These are phyloP conservation scores for Dalbergia cochinchinensis DNA, from an alignment of 306 rosid genomes.

Conservation along the genomic window DNA sequence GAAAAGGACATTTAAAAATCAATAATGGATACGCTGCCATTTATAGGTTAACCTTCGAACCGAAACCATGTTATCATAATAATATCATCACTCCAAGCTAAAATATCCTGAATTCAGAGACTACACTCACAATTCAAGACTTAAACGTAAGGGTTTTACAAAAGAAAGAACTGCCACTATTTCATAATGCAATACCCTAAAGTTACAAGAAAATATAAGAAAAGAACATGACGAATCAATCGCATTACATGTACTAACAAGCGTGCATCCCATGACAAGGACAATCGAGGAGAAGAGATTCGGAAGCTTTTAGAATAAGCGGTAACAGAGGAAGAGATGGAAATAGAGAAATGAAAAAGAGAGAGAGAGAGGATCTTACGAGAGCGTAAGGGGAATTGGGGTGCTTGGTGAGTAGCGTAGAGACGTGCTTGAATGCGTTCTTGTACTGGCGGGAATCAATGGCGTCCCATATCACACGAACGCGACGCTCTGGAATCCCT, in stretches of 20 bases:
- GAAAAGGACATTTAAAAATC: too few relatives aligned
- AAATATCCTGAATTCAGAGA: neutral
- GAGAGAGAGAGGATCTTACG: conserved; percentile 52
- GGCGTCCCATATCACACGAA: conserved; percentile 99
- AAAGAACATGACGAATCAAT: neutral
- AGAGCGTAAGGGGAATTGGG: conserved; percentile 86
- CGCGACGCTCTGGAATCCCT: conserved; percentile 93
- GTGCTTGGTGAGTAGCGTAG: conserved; percentile 72
- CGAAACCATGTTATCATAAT: too few relatives aligned
- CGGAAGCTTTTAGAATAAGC: neutral
- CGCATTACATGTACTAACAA: neutral
- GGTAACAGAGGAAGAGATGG: neutral
- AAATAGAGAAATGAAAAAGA: too few relatives aligned
- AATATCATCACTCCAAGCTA: too few relatives aligned
- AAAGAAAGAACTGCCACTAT: neutral
- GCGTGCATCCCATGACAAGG: neutral
- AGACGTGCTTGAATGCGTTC: conserved; percentile 80
- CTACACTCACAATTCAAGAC: neutral
- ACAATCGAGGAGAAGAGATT: neutral
- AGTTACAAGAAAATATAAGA: too few relatives aligned
- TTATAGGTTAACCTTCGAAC: too few relatives aligned
- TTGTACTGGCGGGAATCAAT: conserved; percentile 95
- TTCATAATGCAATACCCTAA: neutral
- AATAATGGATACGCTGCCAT: too few relatives aligned
- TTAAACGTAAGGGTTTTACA: neutral